Conservation (phyloP, 331 rosid genomes). For the Rhamnella rubrinervis region DNA sequence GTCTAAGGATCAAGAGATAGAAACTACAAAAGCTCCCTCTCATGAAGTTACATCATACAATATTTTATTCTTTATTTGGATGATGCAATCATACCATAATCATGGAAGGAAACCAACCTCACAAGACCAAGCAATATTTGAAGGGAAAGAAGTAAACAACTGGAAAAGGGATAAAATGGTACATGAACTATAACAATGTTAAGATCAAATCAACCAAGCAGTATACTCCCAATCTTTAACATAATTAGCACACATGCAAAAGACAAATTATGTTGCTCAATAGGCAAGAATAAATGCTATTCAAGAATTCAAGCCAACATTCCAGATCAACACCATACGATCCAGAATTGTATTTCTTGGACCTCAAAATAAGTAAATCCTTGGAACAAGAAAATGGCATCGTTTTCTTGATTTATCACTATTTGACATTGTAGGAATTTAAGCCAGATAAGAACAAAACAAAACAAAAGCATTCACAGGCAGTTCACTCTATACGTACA, state of each 20-base stretch:
- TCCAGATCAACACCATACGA: not conserved
- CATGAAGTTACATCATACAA: too few relatives aligned
- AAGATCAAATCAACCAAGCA: too few relatives aligned
- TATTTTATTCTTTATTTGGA: too few relatives aligned
- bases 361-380: not conserved
- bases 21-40: not conserved
- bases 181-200: too few relatives aligned
- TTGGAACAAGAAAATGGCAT: not conserved
- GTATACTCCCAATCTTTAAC: too few relatives aligned
- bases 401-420: not conserved
- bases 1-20: not conserved
- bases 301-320: not conserved
- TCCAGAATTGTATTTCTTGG: not conserved
- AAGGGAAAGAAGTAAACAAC: too few relatives aligned
- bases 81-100: too few relatives aligned
- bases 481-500: not conserved
- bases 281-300: not conserved
- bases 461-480: not conserved
- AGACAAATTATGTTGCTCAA: not conserved
- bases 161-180: too few relatives aligned
- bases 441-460: not conserved
- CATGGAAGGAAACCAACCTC: too few relatives aligned
- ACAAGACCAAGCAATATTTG: too few relatives aligned
- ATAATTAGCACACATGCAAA: too few relatives aligned
- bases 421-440: constrained; percentile 11